Base-by-base conservation (phyloP, 371 early-diverging fungal genomes). In the Mycotypha africana region DNA sequence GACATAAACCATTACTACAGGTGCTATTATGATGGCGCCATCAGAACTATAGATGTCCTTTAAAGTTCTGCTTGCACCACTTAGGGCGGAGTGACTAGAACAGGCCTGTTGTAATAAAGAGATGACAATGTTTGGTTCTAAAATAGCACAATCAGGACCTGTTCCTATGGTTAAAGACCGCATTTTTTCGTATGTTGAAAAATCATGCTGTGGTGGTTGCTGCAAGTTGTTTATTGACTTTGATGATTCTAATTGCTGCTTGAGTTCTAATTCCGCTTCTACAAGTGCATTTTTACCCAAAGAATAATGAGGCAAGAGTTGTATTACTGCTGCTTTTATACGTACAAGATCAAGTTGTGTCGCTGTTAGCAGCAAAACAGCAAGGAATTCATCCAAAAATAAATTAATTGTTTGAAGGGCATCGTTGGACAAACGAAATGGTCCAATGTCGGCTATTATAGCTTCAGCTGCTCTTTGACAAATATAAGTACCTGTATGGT, bases 391-490 rank as follows among this genome's bases (percentile, higher is more conserved):
- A 49, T 82, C 81, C 12, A 82, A 53, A 51, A 82, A 82, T 36
- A 66, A 60, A 43, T 82, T 82, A 21, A 82, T 64, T 9, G 74
- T 65, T 45, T 70, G 65, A 12, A 82, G 62, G 14, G 79, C 83
- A 47, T 82, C 83, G 15, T 70, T 61, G 0, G 83, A 82, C 23
- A 82, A 70, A 42, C 74, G 74, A 30, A 75, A 66, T 15, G 78
- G 69, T 2, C 76, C 80, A 38, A 75, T 58, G 44, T 79, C 78
- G 2, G 81, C 68, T 54, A 82, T 64, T 50, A 82, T 82, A 51
- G 81, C 78, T 47, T 78, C 78, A 6, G 83, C 83, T 42, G 79
- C 79, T 53, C 79, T 70, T 53, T 79, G 74, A 45, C 81, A 76
- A 39, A 82, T 71, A 56, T 78, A 82, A 36, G n/a, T n/a, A n/a